Evolutionary conservation across 2,329 filamentous ascomycete species (phyloP).

Genomic region (Graphiopsis chlorocephala): DNA sequence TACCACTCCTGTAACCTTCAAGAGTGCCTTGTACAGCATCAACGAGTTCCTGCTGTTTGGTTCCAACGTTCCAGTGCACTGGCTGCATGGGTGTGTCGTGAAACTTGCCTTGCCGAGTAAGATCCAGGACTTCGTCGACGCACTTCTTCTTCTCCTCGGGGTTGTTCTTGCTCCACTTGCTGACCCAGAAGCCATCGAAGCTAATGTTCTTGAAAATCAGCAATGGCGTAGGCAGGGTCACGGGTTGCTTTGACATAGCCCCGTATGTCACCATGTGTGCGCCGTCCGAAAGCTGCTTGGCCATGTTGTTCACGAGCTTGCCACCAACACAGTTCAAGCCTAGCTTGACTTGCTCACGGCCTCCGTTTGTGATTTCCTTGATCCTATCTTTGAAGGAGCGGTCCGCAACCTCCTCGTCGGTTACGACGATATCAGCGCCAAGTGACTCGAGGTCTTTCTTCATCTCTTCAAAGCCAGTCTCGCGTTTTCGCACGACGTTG

Average conservation of each 20-base stretch:
- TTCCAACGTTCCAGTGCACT: slow-evolving; percentile 80
- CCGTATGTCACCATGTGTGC: slow-evolving; percentile 89
- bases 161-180: slow-evolving; percentile 77
- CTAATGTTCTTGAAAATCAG: slow-evolving; percentile 91
- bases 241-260: slow-evolving; percentile 86
- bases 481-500: slow-evolving; percentile 78
- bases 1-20: slow-evolving; percentile 79
- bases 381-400: slow-evolving; percentile 62
- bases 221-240: slow-evolving; percentile 75
- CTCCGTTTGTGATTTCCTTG: slow-evolving; percentile 66
- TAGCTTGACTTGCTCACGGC: slow-evolving; percentile 69
- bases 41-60: slow-evolving; percentile 65
- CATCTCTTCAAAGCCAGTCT: slow-evolving; percentile 63
- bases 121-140: slow-evolving; percentile 76
- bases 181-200: slow-evolving; percentile 94
- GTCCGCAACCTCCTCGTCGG: slow-evolving; percentile 58
- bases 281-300: slow-evolving; percentile 65
- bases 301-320: slow-evolving; percentile 73
- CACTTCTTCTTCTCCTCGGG: slow-evolving; percentile 71
- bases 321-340: slow-evolving; percentile 94
- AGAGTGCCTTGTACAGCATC: slow-evolving; percentile 79
- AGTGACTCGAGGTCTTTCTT: slow-evolving; percentile 59
- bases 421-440: slow-evolving; percentile 63
- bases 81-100: slow-evolving; percentile 79
- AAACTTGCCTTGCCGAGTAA: slow-evolving; percentile 75